These are phyloP conservation scores for Fomitopsis serialis DNA, from an alignment of 768 basidiomycete species.

Conservation along the genomic window DNA sequence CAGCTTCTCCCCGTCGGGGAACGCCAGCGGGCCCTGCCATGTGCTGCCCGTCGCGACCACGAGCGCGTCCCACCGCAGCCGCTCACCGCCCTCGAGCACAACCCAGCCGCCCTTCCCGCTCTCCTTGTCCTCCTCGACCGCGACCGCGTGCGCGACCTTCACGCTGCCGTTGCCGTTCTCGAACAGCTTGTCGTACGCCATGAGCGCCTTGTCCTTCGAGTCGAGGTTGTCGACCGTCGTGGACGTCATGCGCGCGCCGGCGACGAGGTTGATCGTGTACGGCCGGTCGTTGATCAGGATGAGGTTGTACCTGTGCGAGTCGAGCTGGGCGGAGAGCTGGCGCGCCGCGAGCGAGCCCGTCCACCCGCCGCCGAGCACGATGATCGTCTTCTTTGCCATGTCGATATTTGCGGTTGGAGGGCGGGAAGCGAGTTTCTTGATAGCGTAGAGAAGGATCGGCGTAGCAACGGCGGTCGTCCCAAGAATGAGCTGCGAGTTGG, in stretches of 20 bases:
- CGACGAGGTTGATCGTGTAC: conserved; percentile 45
- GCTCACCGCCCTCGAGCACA: conserved; percentile 44
- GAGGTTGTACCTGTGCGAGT: conserved; percentile 42
- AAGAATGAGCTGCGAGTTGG: background rate
- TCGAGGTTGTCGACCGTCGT: conserved; percentile 35
- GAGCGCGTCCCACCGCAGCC: conserved; percentile 46
- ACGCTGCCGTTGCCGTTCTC: conserved; percentile 37
- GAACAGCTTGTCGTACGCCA: conserved; percentile 50
- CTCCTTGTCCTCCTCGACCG: conserved; percentile 27
- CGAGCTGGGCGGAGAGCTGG: conserved; percentile 45
- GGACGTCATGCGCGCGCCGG: conserved; percentile 48
- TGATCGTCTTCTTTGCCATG: conserved; percentile 24
- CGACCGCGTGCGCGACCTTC: conserved; percentile 28
- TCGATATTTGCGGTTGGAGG: no score
- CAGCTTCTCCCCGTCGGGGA: conserved; percentile 31
- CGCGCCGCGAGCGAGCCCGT: conserved; percentile 42
- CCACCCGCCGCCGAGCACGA: conserved; percentile 57
- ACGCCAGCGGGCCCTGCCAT: conserved; percentile 44
- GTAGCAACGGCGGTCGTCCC: background rate
- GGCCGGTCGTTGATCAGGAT: conserved; percentile 50
- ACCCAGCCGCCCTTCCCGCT: conserved; percentile 39
- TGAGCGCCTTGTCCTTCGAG: conserved; percentile 39
- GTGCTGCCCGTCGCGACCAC: conserved; percentile 54
- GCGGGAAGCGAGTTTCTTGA: background rate
- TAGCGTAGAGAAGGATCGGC: background rate